Base-by-base conservation (phyloP, 768 basidiomycete genomes). In the Fomitopsis serialis region DNA sequence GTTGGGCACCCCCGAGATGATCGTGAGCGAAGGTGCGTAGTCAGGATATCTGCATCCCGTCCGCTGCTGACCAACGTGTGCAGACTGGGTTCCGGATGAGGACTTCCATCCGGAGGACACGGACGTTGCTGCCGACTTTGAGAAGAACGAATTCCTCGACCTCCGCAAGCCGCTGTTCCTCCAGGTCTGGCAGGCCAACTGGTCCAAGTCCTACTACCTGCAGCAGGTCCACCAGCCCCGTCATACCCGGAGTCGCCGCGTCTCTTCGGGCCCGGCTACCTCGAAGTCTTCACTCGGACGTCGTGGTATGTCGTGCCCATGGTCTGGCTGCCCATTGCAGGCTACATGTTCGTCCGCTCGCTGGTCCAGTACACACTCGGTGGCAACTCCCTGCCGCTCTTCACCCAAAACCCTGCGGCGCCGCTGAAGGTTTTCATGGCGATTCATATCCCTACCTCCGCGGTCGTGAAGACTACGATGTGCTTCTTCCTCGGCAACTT, bases 141-240 rank as follows among this genome's bases (percentile, higher is more conserved):
- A 85, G 68, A 89, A 88, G 72, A 92, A 89, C 67, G 78, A 90
- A 63, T 99, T 99, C 70, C 73, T 99, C 55, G 95, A 99, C 68
- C 79, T 99, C 21, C 78, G 82, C 55, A 83, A 85, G 66, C 94
- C 97, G 10, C 66, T 99, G 49, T 68, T 96, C 52, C 71, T 75
- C 68, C 97, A 99, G 70, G 81, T 99, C 56, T 94, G 89, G 90
- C 72, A 83, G 57, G 81, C 82, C 15, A 89, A 93, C 68, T 97
- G 90, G 65, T 91, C 90, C 66, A 99, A 99, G 76, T 82, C 88
- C 3, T 98, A 94, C 69, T 99, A 99, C 66, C 75, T 99, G 47
- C 81, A 92, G 62, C 97, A 99, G 69, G 91, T 99, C 0, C 97
- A 99, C 69, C 94, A 98, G 67, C 96, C 97, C 1, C 81, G 97